Evolutionary conservation across 331 rosid species (phyloP), one percentile per base, ranked within the genome.

Genomic region (Pyracantha coccinea): DNA sequence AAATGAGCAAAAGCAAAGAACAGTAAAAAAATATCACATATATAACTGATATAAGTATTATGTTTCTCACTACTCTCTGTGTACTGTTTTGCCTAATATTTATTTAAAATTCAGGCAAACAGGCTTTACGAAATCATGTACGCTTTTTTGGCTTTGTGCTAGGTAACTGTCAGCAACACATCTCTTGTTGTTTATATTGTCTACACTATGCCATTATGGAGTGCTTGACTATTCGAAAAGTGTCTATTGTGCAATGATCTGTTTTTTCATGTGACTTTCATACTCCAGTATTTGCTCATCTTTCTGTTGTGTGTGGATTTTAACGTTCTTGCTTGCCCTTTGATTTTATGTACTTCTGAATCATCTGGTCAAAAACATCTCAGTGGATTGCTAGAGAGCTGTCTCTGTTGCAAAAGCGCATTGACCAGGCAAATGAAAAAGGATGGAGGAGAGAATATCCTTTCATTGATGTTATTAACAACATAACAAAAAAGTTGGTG

Each of bases 381-480:
- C 83, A 93, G 98, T 81, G 97, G 96, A 89, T 93, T 65, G 80
- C 81, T 21, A 86, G 80, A 78, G 87, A 91, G 84, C 64, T 91
- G 83, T 76, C 75, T 20, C 72, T 79, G 38, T 78, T 93, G 81
- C 96, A 82, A 77, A 85, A 79, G 66, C 90, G 84, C 52, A 93
- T 91, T 61, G 97, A 89, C 77, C 85, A 60, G 64, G 96, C 98
- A 72, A 91, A 91, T 82, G 98, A 89, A 83, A 93, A 89, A 83
- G 98, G 98, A 21, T 76, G 96, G 89, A 85, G 97, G 80, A 83
- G 80, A 84, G 90, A 93, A 93, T 93, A 93, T 93, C 98, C 98
- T 88, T 86, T 67, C 68, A 63, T 66, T 75, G 59, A 27, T 41
- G 13, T 38, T 45, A 55, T 54, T 41, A 41, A 41, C 28, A 14